These are phyloP conservation scores for Candida krabiensis DNA, from an alignment of 805 yeast species.

Conservation along the genomic window DNA sequence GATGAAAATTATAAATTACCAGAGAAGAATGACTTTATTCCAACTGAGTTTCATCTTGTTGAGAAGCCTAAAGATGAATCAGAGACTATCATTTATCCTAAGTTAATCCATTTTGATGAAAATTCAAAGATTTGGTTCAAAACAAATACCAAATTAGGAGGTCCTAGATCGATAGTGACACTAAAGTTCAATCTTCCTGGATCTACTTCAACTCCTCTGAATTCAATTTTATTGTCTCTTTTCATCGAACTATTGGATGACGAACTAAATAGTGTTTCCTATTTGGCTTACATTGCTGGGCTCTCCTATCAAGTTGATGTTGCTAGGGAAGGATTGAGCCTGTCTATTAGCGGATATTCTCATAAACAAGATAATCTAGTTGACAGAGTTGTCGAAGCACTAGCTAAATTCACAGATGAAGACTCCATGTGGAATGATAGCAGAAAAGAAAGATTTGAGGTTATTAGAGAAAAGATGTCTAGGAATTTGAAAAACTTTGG, in stretches of 20 bases:
- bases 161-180: constrained; percentile 79
- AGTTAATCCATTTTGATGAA: constrained; percentile 51
- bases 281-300: constrained; percentile 84
- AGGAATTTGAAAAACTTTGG: constrained; percentile 70
- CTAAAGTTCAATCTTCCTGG: constrained; percentile 66
- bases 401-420: constrained; percentile 44
- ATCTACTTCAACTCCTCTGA: constrained; percentile 56
- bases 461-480: constrained; percentile 60
- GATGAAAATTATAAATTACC: constrained; percentile 50
- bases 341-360: constrained; percentile 76
- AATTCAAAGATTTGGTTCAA: constrained; percentile 78
- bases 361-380: constrained; percentile 72
- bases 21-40: constrained; percentile 73
- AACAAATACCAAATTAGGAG: constrained; percentile 83
- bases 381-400: constrained; percentile 54
- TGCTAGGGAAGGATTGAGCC: constrained; percentile 68
- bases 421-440: constrained; percentile 32
- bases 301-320: constrained; percentile 55
- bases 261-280: constrained; percentile 69
- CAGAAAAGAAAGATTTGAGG: constrained; percentile 58
- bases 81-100: constrained; percentile 49
- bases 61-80: constrained; percentile 38
- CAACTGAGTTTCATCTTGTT: constrained; percentile 67
- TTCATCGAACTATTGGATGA: constrained; percentile 75
- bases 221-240: constrained; percentile 57